Evolutionary conservation across 345 rosid species (phyloP).

Genomic region (Zanthoxylum bungeanum): DNA sequence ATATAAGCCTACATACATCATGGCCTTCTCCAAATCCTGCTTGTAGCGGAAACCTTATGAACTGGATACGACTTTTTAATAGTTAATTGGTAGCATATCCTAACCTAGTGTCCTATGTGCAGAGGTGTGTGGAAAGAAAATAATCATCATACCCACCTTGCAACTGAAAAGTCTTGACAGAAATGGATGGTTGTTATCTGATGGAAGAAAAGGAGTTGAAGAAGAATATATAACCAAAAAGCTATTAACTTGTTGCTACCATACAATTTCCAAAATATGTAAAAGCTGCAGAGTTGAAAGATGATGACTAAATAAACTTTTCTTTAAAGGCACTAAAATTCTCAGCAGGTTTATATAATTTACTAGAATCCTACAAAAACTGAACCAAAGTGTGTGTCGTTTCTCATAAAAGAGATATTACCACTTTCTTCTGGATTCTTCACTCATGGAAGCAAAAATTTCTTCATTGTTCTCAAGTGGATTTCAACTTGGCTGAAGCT

Average conservation of each 20-base stretch:
- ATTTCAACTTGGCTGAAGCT: constrained; percentile 77
- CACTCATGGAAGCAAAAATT: not conserved
- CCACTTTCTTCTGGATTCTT: not conserved
- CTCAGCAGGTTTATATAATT: not conserved
- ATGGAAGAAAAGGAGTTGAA: too few relatives aligned
- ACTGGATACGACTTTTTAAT: too few relatives aligned
- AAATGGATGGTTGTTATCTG: constrained; percentile 51
- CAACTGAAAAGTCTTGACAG: constrained; percentile 58
- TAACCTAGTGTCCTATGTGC: constrained; percentile 46
- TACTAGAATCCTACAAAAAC: constrained; percentile 15
- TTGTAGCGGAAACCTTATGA: too few relatives aligned
- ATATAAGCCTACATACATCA: too few relatives aligned
- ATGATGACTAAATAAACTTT: not conserved
- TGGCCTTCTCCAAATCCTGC: too few relatives aligned
- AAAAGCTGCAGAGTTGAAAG: not conserved
- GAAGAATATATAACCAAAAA: too few relatives aligned
- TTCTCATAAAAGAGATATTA: not conserved
- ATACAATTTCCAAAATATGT: not conserved
- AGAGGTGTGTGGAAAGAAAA: constrained; percentile 48
- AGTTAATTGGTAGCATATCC: too few relatives aligned
- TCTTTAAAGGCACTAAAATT: constrained; percentile 1
- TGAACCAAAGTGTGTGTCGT: not conserved
- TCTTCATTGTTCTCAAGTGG: constrained; percentile 39
- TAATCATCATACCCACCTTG: constrained; percentile 49
- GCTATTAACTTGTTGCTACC: too few relatives aligned